These are phyloP conservation scores for Sphaerulina populicola DNA, from an alignment of 2,329 filamentous ascomycete genomes.

Conservation along the genomic window DNA sequence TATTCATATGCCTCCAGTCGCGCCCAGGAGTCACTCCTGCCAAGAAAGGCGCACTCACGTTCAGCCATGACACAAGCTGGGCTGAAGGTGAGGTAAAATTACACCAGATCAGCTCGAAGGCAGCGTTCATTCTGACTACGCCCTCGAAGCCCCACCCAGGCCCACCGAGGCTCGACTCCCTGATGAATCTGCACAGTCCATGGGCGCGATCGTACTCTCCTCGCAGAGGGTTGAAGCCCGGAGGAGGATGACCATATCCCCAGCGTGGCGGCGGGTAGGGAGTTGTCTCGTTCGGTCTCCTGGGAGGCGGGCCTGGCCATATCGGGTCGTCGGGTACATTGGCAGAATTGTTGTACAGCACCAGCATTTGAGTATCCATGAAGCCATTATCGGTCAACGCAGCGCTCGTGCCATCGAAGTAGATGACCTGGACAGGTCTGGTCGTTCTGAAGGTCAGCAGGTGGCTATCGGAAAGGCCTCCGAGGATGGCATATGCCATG, in stretches of 20 bases:
- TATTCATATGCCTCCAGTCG: not conserved
- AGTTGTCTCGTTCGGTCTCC: constrained; percentile 14
- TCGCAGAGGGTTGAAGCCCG: constrained; percentile 32
- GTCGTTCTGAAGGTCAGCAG: constrained; percentile 46
- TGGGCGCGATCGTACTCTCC: constrained; percentile 44
- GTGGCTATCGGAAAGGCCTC: constrained; percentile 37
- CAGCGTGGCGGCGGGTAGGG: not conserved
- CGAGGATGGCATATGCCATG: constrained; percentile 50
- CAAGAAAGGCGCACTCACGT: constrained; percentile 39
- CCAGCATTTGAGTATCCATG: constrained; percentile 44
- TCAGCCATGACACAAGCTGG: constrained; percentile 39
- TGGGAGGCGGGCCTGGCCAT: constrained; percentile 19
- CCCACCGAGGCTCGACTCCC: constrained; percentile 36
- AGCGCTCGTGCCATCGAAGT: constrained; percentile 47
- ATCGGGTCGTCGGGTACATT: constrained; percentile 33
- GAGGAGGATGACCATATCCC: not conserved
- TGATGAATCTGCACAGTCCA: constrained; percentile 43
- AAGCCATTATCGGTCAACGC: constrained; percentile 42
- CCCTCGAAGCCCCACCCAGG: constrained; percentile 47
- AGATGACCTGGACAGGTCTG: constrained; percentile 38
- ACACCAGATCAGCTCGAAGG: constrained; percentile 62
- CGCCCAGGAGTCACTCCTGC: not conserved
- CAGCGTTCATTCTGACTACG: constrained; percentile 57
- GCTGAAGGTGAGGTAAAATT: constrained; percentile 47
- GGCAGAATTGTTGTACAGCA: constrained; percentile 38